Conservation (phyloP, 2,329 filamentous ascomycete species). For the Microdochium paspali region DNA sequence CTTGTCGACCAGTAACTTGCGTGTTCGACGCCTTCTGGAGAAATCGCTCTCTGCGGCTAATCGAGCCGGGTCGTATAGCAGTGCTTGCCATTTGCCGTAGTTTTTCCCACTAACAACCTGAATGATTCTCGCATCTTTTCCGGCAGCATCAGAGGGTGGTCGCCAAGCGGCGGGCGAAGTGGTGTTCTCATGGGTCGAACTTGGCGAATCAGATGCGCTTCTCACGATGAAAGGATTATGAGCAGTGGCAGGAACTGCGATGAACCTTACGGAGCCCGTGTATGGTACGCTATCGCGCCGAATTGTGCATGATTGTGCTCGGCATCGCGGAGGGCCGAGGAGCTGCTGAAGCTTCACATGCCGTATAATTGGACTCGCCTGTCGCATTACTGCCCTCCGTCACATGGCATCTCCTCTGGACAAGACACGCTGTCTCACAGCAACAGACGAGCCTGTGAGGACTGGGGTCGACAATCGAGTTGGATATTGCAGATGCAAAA, state of each 20-base stretch:
- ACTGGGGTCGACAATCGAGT: too few species aligned
- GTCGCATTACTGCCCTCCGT: constrained; percentile 21
- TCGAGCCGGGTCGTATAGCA: constrained; percentile 14
- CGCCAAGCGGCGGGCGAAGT: background rate
- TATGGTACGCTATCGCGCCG: background rate
- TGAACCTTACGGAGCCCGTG: background rate
- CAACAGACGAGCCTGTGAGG: background rate
- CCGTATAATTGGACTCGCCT: constrained; percentile 16
- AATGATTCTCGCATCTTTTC: background rate
- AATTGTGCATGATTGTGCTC: background rate
- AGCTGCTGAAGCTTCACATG: constrained; percentile 18
- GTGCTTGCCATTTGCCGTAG: constrained; percentile 15
- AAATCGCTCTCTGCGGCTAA: constrained; percentile 21
- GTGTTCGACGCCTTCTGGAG: constrained; percentile 6
- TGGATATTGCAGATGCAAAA: too few species aligned
- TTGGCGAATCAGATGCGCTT: background rate
- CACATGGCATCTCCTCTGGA: constrained; percentile 10
- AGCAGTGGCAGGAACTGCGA: background rate
- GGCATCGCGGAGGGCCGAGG: constrained; percentile 1
- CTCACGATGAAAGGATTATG: background rate
- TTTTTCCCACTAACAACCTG: constrained; percentile 10
- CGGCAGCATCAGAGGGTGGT: background rate
- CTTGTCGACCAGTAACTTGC: constrained; percentile 14
- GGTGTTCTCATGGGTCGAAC: background rate
- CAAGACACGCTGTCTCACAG: background rate